Evolutionary conservation across 306 rosid genomes (phyloP).

Genomic region (Luffa acutangula): DNA sequence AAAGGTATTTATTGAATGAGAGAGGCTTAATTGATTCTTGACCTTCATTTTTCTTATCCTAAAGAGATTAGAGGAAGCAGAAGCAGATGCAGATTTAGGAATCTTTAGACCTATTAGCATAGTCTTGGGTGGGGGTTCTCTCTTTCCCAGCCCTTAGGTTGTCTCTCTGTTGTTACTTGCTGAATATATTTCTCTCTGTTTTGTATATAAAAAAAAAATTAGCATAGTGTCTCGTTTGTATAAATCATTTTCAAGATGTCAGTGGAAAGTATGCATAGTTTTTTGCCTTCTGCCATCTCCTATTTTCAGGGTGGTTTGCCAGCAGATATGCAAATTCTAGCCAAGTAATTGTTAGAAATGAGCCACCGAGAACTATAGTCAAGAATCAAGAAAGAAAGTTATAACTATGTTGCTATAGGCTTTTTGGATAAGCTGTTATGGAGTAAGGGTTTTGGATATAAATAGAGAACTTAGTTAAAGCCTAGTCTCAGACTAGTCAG

Average conservation of each 20-base stretch:
- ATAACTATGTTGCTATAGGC: background rate
- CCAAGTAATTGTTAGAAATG: background rate
- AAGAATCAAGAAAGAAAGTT: background rate
- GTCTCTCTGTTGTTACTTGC: too few relatives aligned
- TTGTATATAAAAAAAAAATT: background rate
- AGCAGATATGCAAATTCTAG: background rate
- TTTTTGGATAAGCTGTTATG: background rate
- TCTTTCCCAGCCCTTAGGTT: too few relatives aligned
- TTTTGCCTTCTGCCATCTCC: background rate
- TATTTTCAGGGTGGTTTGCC: background rate
- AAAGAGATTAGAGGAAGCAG: background rate
- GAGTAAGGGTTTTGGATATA: background rate
- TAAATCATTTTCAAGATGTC: background rate
- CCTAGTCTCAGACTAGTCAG: background rate
- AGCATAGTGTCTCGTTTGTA: background rate
- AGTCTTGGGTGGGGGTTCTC: too few relatives aligned
- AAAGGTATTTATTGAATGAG: background rate
- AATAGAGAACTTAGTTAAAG: background rate
- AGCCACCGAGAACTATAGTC: background rate
- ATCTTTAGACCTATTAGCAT: background rate
- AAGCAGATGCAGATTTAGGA: background rate
- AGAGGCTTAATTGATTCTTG: background rate
- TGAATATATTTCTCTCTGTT: too few relatives aligned
- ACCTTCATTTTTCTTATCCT: background rate
- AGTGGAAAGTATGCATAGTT: background rate